Evolutionary conservation across 2,329 filamentous ascomycete genomes (phyloP).

Genomic region (Emergomyces pasteurianus): DNA sequence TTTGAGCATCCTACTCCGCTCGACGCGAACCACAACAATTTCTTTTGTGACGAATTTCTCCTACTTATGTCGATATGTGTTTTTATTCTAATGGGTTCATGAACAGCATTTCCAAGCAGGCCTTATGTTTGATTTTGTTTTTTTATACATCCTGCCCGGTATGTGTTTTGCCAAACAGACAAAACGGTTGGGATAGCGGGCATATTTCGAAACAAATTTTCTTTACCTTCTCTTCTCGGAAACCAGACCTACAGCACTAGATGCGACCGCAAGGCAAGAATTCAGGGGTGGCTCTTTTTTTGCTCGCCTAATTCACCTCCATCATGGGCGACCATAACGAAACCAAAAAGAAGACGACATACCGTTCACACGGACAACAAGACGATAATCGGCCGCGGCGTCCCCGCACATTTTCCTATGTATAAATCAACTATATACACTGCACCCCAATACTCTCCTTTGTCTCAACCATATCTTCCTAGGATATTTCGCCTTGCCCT

Average conservation of each 20-base stretch:
- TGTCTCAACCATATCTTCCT: background rate
- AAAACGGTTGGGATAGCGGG: background rate
- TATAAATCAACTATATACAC: slow-evolving; percentile 11
- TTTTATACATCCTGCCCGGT: background rate
- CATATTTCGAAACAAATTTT: slow-evolving; percentile 1
- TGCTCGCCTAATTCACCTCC: background rate
- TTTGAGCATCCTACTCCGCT: slow-evolving; percentile 6
- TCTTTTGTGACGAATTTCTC: slow-evolving; percentile 7
- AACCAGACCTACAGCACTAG: slow-evolving; percentile 7
- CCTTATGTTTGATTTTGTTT: slow-evolving; percentile 13
- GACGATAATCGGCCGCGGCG: background rate
- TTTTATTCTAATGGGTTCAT: slow-evolving; percentile 16
- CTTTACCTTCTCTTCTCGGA: slow-evolving; percentile 12
- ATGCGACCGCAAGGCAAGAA: slow-evolving; percentile 3
- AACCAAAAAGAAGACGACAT: background rate
- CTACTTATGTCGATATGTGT: background rate
- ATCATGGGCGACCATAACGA: background rate
- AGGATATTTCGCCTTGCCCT: background rate
- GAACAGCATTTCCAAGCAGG: slow-evolving; percentile 2
- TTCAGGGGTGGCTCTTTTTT: background rate
- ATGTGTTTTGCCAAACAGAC: background rate
- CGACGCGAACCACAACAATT: slow-evolving; percentile 2
- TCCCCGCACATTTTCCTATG: background rate
- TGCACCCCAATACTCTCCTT: slow-evolving; percentile 5
- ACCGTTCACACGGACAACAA: slow-evolving; percentile 8